phyloP scores from a whole-genome alignment of 352 stramenopile genomes.

The Pythium phragmitis region DNA sequence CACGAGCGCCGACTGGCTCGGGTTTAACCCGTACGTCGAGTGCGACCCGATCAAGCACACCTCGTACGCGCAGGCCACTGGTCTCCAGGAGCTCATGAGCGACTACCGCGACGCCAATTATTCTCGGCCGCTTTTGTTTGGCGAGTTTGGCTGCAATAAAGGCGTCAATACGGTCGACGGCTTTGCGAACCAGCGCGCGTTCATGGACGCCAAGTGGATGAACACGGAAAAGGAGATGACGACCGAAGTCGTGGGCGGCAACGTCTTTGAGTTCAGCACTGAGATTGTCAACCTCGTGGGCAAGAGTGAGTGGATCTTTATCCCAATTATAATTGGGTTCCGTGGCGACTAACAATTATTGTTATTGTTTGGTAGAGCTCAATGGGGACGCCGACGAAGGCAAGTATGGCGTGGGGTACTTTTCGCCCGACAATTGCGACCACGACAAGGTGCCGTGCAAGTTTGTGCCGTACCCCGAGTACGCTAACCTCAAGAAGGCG shows the following conservation, averaged over 20 bases:
- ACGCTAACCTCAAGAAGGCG: slow-evolving; percentile 44
- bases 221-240: slow-evolving; percentile 72
- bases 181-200: slow-evolving; percentile 61
- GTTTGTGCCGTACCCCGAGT: slow-evolving; percentile 61
- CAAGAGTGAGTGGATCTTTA: slow-evolving; percentile 20
- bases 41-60: slow-evolving; percentile 51
- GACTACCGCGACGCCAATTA: slow-evolving; percentile 52
- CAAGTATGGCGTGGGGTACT: slow-evolving; percentile 65
- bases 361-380: slow-evolving; percentile 28
- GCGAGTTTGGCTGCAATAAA: slow-evolving; percentile 75
- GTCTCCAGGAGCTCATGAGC: slow-evolving; percentile 59
- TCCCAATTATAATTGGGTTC: background rate
- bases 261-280: slow-evolving; percentile 72
- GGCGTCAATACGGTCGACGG: slow-evolving; percentile 63
- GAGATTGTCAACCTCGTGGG: slow-evolving; percentile 46
- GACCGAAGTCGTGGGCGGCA: slow-evolving; percentile 59
- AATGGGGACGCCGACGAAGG: slow-evolving; percentile 43
- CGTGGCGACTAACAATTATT: background rate
- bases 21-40: slow-evolving; percentile 61
- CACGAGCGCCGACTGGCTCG: slow-evolving; percentile 45
- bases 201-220: slow-evolving; percentile 39
- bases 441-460: slow-evolving; percentile 45
- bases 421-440: slow-evolving; percentile 57
- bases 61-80: slow-evolving; percentile 52
- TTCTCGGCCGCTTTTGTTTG: slow-evolving; percentile 66